Evolutionary conservation across 192 early-diverging fungal genomes (phyloP).

Genomic region (Linnemannia zychae): DNA sequence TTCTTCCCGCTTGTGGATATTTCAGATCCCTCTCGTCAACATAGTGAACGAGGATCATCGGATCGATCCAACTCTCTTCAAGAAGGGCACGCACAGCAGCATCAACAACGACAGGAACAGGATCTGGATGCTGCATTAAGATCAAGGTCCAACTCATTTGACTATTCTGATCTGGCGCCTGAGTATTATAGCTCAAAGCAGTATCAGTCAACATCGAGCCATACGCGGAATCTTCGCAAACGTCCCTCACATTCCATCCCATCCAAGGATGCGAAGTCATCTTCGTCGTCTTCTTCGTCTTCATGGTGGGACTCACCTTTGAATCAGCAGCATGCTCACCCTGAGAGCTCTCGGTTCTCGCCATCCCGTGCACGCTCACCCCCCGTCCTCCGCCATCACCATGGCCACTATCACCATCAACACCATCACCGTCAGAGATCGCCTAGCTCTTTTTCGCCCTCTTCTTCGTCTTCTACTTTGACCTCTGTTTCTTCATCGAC

Average conservation of each 20-base stretch:
- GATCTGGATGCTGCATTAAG: background rate
- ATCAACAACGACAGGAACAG: background rate
- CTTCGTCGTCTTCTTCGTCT: background rate
- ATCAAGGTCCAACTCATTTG: background rate
- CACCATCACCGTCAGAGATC: background rate
- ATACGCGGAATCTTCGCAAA: background rate
- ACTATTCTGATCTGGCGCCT: background rate
- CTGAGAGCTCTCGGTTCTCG: background rate
- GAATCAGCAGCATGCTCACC: background rate
- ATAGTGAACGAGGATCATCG: background rate
- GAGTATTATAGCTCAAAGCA: background rate
- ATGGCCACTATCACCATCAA: background rate
- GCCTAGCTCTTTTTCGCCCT: background rate
- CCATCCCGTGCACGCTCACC: background rate
- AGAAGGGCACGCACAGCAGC: background rate
- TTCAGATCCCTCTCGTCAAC: background rate
- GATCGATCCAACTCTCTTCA: background rate
- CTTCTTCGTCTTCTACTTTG: slow-evolving; percentile 1
- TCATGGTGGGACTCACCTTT: background rate
- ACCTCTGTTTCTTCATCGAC: background rate
- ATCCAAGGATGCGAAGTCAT: background rate
- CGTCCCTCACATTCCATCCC: background rate
- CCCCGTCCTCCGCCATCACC: background rate
- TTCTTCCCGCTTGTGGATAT: background rate
- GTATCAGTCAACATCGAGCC: background rate